Conservation (phyloP, 768 basidiomycete species). For the Suillus clintonianus region DNA sequence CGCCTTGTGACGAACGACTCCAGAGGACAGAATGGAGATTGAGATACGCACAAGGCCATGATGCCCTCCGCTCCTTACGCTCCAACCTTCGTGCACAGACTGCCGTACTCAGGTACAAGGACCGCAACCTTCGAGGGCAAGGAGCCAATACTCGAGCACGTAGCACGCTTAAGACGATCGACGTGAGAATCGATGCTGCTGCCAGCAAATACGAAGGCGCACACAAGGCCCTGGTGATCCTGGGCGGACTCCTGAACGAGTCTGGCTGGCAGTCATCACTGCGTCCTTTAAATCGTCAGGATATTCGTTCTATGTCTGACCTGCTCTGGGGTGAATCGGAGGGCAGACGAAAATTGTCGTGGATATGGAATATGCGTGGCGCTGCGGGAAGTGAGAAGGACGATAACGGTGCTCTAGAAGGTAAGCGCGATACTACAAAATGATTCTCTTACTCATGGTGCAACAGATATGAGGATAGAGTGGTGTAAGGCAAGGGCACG, state of each 20-base stretch:
- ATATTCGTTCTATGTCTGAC: too few relatives aligned
- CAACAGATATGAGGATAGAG: not conserved
- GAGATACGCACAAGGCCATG: slow-evolving; percentile 12
- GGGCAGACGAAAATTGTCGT: too few relatives aligned
- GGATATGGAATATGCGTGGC: not conserved
- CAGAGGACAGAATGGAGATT: slow-evolving; percentile 9
- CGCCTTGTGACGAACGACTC: not conserved
- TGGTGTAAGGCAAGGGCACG: not conserved
- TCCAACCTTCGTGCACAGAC: slow-evolving; percentile 11
- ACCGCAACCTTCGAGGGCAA: slow-evolving; percentile 9
- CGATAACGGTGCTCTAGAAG: not conserved
- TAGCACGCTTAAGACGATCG: not conserved
- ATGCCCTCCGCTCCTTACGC: slow-evolving; percentile 22
- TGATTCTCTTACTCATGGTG: not conserved
- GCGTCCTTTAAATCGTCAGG: too few relatives aligned
- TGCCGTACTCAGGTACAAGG: not conserved
- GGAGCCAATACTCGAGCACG: slow-evolving; percentile 3
- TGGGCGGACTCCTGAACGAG: too few relatives aligned
- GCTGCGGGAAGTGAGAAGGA: not conserved
- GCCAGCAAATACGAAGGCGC: too few relatives aligned
- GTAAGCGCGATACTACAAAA: not conserved
- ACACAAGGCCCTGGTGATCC: too few relatives aligned
- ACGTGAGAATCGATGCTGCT: too few relatives aligned
- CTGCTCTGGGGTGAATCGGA: too few relatives aligned
- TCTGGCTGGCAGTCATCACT: too few relatives aligned